Conservation (phyloP, 2,329 filamentous ascomycete species). For the Arthrobotrys iridis region DNA sequence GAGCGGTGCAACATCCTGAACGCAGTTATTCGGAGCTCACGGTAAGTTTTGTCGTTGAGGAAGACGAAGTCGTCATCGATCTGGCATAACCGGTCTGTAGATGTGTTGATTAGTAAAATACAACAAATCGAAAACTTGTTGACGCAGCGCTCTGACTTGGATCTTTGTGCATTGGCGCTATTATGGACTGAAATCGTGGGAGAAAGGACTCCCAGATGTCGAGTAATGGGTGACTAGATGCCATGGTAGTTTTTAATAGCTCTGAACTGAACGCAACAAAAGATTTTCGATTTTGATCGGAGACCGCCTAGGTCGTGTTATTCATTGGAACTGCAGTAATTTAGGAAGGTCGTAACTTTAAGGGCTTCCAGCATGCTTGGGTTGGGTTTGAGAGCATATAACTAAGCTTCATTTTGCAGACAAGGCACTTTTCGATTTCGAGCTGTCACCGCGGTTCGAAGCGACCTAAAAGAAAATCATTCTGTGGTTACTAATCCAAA, state of each 20-base stretch:
- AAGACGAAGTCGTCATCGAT: slow-evolving; percentile 13
- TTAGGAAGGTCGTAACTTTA: too few relatives aligned
- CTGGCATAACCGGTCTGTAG: slow-evolving; percentile 11
- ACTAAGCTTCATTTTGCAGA: too few relatives aligned
- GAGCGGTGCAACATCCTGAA: background rate
- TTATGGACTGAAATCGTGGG: slow-evolving; percentile 3
- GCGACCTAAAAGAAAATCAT: too few relatives aligned
- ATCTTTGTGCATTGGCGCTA: background rate
- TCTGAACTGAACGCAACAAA: too few relatives aligned
- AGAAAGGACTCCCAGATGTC: slow-evolving; percentile 11
- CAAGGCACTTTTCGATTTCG: too few relatives aligned
- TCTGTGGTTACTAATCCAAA: too few relatives aligned
- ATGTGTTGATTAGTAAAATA: slow-evolving; percentile 48
- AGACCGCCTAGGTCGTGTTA: too few relatives aligned
- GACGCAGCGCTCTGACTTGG: background rate
- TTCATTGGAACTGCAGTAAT: too few relatives aligned
- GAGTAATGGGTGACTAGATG: background rate
- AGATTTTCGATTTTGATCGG: too few relatives aligned
- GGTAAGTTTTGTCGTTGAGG: slow-evolving; percentile 40
- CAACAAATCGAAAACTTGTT: slow-evolving; percentile 2
- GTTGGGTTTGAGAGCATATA: too few relatives aligned
- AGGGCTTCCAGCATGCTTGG: too few relatives aligned
- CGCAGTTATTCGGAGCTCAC: slow-evolving; percentile 4
- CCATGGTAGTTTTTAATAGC: background rate
- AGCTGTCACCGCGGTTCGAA: too few relatives aligned